Conservation (phyloP, 805 yeast species). For the Dipodascopsis uninucleata region DNA sequence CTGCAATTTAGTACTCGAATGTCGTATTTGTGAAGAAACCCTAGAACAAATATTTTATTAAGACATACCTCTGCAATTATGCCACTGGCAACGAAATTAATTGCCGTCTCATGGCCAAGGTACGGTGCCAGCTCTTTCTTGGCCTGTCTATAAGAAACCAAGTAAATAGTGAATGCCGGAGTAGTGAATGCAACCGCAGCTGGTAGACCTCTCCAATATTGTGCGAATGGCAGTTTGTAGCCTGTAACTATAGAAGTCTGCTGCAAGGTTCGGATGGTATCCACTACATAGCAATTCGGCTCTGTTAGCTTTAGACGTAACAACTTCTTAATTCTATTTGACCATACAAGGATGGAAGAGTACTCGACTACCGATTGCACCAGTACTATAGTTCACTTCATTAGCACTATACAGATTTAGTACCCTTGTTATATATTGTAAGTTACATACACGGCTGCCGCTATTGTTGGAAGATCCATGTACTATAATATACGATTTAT, state of each 20-base stretch:
- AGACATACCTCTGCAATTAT: conserved; percentile 38
- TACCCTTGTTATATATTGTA: not conserved
- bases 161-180: conserved; percentile 43
- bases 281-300: no score
- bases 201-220: conserved; percentile 42
- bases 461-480: conserved; percentile 40
- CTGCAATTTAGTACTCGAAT: no score
- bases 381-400: conserved; percentile 28
- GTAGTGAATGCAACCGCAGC: conserved; percentile 41
- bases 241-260: conserved; percentile 41
- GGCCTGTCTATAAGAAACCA: conserved; percentile 41
- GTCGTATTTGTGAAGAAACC: no score
- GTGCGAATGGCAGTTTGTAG: conserved; percentile 38
- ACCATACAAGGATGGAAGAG: conserved; percentile 40
- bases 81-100: conserved; percentile 40
- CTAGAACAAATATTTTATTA: no score
- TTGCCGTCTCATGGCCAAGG: conserved; percentile 36
- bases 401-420: not conserved
- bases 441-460: conserved; percentile 38
- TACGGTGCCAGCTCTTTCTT: conserved; percentile 38
- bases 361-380: conserved; percentile 39
- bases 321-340: conserved; percentile 1
- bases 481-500: not conserved
- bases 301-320: not conserved
- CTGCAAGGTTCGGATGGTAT: conserved; percentile 42